Base-by-base conservation (phyloP, 352 stramenopile species). In the Phytophthora kernoviae region DNA sequence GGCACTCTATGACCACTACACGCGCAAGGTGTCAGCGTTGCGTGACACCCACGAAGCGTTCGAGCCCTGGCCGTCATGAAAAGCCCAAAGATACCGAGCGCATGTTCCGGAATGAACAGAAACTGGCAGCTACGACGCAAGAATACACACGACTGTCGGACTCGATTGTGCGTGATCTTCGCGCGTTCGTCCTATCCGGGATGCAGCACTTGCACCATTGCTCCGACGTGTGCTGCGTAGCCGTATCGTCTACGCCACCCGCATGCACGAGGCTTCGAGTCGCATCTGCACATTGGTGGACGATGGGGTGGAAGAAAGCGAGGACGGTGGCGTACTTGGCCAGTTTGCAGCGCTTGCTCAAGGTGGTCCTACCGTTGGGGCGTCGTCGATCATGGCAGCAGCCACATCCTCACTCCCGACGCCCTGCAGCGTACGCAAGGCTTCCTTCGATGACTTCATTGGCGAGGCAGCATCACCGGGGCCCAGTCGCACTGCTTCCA, bases 71-170 rank as follows among this genome's bases (percentile, higher is more conserved):
- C 17, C 88, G 86, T 50, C 54, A 52, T 0, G 85, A 93, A 44
- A 94, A 91, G 62, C 57, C 74, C 22, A 91, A 91, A 30, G 76
- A 92, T 4, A 75, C 87, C 21, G 81, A 94, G 58, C 88, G 88
- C 26, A 73, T 93, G 45, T 66, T 89, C n/a, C 79, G 85, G 32
- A 94, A 94, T 47, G 82, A 94, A 45, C 79, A 94, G 67, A 94
- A 94, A 54, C 68, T 93, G 20, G 76, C 80, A 18, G 44, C 74
- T 8, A 72, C 75, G 42, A 91, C 81, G 9, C 85, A 79, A 43
- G 62, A 79, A 34, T 94, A 94, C 57, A 81, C 69, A 9, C 87
- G 86, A 27, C 58, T 70, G 10, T 90, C 83, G 2, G 85, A 94
- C 27, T 58, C 61, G 1, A 85, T 87, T 17, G 74, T 93, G 18